Evolutionary conservation across 352 stramenopile species (phyloP).

Genomic region (Pythium biforme): DNA sequence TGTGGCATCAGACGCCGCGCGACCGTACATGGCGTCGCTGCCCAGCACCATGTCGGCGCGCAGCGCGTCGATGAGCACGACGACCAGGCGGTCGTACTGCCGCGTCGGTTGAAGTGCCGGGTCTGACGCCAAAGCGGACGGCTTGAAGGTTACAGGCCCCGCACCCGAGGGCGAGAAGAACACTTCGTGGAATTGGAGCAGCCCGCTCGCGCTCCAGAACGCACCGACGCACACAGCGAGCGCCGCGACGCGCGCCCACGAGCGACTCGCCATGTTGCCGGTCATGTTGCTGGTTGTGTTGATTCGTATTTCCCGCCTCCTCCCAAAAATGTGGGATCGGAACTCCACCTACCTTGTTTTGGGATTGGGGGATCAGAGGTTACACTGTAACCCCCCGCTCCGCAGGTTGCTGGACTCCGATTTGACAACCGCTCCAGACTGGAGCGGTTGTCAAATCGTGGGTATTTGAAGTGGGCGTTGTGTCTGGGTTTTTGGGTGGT

Average conservation of each 20-base stretch:
- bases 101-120: conserved; percentile 7
- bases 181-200: conserved; percentile 33
- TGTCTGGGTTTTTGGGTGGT: conserved; percentile 22
- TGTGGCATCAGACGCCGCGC: too few relatives aligned
- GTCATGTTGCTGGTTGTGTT: conserved; percentile 3
- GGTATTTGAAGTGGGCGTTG: conserved; percentile 15
- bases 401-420: too few relatives aligned
- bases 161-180: conserved; percentile 15
- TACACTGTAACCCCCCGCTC: too few relatives aligned
- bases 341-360: too few relatives aligned
- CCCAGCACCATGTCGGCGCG: conserved; percentile 88
- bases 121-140: too few relatives aligned
- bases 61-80: conserved; percentile 87
- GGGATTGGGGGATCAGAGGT: too few relatives aligned
- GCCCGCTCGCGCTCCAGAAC: conserved; percentile 28
- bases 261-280: conserved; percentile 1
- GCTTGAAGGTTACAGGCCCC: too few relatives aligned
- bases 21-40: conserved; percentile 49
- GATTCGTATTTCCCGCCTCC: neutral
- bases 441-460: conserved; percentile 8
- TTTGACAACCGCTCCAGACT: too few relatives aligned
- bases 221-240: conserved; percentile 21
- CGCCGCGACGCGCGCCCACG: neutral
- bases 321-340: too few relatives aligned
- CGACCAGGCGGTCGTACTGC: conserved; percentile 74